These are phyloP conservation scores for Millerozyma acaciae DNA, from an alignment of 805 yeast species.

Conservation along the genomic window DNA sequence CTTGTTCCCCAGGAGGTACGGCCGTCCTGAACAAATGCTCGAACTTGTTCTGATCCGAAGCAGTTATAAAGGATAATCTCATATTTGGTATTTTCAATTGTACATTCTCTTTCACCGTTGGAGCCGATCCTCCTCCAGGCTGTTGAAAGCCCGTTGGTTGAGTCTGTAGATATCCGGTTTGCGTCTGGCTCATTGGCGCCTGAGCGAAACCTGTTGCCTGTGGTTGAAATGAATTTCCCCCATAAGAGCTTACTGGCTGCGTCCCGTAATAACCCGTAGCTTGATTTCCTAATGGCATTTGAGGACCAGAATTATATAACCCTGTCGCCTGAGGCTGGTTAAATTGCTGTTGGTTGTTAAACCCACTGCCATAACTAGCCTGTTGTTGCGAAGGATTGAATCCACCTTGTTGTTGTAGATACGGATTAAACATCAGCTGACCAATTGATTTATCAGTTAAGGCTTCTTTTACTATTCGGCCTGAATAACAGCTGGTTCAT, in stretches of 20 bases:
- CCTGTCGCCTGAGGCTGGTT: constrained; percentile 42
- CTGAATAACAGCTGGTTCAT: too few relatives aligned
- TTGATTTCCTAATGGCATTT: constrained; percentile 28
- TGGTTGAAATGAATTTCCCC: constrained; percentile 15
- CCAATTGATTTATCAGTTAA: too few relatives aligned
- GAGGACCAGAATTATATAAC: constrained; percentile 32
- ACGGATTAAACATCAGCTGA: constrained; percentile 36
- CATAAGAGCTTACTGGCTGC: constrained; percentile 12
- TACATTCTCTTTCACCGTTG: constrained; percentile 45
- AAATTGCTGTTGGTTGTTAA: constrained; percentile 24
- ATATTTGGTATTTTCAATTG: constrained; percentile 67
- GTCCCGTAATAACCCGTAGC: constrained; percentile 17
- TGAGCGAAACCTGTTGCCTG: constrained; percentile 17
- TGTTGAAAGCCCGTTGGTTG: constrained; percentile 47
- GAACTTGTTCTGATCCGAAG: constrained; percentile 80
- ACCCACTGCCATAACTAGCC: constrained; percentile 16
- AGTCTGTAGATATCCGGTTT: constrained; percentile 35
- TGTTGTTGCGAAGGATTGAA: constrained; percentile 13
- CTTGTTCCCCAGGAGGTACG: constrained; percentile 65
- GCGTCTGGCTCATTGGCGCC: constrained; percentile 23
- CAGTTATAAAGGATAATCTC: constrained; percentile 79
- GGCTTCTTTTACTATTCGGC: too few relatives aligned
- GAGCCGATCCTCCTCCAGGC: constrained; percentile 28
- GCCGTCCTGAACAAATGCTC: constrained; percentile 80
- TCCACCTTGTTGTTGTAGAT: constrained; percentile 31